phyloP scores from a whole-genome alignment of 225 moss, liverwort and hornwort genomes.

The Straminergon stramineum region DNA sequence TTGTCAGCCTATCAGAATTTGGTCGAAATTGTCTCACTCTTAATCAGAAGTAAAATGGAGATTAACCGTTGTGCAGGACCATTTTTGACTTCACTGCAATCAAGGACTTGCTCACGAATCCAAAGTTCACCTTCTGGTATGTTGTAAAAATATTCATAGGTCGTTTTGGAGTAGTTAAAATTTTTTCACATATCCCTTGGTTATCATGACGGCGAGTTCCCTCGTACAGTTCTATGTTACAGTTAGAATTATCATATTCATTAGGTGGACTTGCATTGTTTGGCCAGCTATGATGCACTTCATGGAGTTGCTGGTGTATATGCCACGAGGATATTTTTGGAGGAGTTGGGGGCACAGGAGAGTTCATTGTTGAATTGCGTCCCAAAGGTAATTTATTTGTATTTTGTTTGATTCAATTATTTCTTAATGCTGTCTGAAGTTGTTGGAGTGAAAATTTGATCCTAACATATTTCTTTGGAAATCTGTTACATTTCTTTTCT shows the following conservation, averaged over 20 bases:
- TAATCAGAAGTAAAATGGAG: not conserved
- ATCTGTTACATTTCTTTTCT: not conserved
- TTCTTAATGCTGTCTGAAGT: not conserved
- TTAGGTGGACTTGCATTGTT: not conserved
- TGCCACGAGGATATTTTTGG: slow-evolving; percentile 72
- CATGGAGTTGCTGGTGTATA: slow-evolving; percentile 95
- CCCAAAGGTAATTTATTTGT: slow-evolving; percentile 40
- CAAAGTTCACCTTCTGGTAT: slow-evolving; percentile 89
- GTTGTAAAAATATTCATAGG: not conserved
- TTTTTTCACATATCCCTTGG: not conserved
- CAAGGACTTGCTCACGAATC: slow-evolving; percentile 61
- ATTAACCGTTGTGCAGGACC: slow-evolving; percentile 17
- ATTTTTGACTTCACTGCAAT: slow-evolving; percentile 89
- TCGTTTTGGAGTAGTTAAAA: not conserved
- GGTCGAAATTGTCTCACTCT: not conserved
- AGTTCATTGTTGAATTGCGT: slow-evolving; percentile 69
- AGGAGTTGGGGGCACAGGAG: slow-evolving; percentile 68
- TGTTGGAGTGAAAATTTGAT: not conserved
- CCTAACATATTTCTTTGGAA: not conserved
- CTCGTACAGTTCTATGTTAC: not conserved
- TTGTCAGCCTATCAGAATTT: not conserved
- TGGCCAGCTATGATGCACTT: slow-evolving; percentile 79
- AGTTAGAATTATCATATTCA: not conserved
- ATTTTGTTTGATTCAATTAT: not conserved
- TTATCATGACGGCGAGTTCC: not conserved